These are phyloP conservation scores for Xylaria cubensis DNA, from an alignment of 495 filamentous ascomycete genomes.

Conservation along the genomic window DNA sequence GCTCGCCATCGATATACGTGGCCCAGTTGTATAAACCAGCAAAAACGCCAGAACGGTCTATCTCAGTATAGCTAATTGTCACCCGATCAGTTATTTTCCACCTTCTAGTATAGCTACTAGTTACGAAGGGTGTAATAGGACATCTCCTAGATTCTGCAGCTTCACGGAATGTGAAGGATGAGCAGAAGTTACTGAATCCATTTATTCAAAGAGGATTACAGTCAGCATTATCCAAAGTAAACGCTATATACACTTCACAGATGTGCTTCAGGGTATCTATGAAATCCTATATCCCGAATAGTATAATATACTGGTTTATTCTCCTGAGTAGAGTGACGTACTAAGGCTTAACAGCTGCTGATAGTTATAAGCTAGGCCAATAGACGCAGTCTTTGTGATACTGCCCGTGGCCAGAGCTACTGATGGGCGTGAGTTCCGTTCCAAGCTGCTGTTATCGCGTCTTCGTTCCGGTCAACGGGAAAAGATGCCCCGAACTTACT, in stretches of 20 bases:
- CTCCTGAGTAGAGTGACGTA: not conserved
- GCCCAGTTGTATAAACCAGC: too few species aligned
- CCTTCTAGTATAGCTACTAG: too few species aligned
- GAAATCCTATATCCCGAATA: not conserved
- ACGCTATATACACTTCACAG: not conserved
- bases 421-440: not conserved
- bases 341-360: not conserved
- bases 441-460: not conserved
- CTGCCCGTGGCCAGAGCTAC: not conserved
- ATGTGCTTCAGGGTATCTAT: not conserved
- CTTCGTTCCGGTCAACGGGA: not conserved
- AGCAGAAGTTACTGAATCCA: not conserved
- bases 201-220: not conserved
- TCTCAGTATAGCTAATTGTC: too few species aligned
- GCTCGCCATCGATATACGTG: not conserved
- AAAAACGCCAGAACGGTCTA: too few species aligned
- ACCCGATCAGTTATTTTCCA: too few species aligned
- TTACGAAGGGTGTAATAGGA: not conserved
- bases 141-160: not conserved
- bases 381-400: not conserved
- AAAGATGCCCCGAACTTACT: not conserved
- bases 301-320: not conserved
- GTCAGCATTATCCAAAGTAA: not conserved
- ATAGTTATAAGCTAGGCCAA: not conserved
- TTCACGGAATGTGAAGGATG: not conserved